These are phyloP conservation scores for Dacryopinax primogenitus DNA, from an alignment of 768 basidiomycete genomes.

Conservation along the genomic window DNA sequence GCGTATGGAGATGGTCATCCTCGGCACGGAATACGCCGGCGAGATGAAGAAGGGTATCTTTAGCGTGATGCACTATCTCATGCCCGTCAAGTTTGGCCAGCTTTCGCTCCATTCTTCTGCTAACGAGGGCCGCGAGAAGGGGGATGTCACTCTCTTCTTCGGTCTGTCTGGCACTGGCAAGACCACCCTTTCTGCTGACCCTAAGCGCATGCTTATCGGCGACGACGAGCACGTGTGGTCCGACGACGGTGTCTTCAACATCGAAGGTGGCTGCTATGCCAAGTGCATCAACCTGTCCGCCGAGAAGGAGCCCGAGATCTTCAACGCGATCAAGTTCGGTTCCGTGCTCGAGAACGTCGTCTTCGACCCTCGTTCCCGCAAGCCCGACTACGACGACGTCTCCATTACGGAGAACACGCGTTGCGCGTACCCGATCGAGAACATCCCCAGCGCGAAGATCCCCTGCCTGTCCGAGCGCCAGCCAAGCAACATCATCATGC, in stretches of 20 bases:
- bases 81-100: conserved; percentile 97
- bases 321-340: conserved; percentile 79
- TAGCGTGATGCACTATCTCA: conserved; percentile 98
- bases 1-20: conserved; percentile 99
- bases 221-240: conserved; percentile 99
- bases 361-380: conserved; percentile 70
- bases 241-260: conserved; percentile 98
- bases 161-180: conserved; percentile 97
- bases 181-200: conserved; percentile 95
- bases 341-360: conserved; percentile 99
- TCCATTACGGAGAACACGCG: conserved; percentile 98
- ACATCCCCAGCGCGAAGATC: conserved; percentile 87
- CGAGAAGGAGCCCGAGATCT: conserved; percentile 98
- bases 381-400: conserved; percentile 90
- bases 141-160: conserved; percentile 96
- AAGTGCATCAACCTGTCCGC: conserved; percentile 93
- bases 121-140: conserved; percentile 78
- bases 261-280: conserved; percentile 98
- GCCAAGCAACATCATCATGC: conserved; percentile 90
- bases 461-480: conserved; percentile 79
- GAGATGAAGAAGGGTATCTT: conserved; percentile 99
- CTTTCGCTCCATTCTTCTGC: conserved; percentile 96
- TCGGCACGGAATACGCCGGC: conserved; percentile 90
- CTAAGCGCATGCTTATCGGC: conserved; percentile 83
- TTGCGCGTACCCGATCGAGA: conserved; percentile 98